Evolutionary conservation across 768 basidiomycete genomes (phyloP).

Genomic region (Dacryopinax spathularia): DNA sequence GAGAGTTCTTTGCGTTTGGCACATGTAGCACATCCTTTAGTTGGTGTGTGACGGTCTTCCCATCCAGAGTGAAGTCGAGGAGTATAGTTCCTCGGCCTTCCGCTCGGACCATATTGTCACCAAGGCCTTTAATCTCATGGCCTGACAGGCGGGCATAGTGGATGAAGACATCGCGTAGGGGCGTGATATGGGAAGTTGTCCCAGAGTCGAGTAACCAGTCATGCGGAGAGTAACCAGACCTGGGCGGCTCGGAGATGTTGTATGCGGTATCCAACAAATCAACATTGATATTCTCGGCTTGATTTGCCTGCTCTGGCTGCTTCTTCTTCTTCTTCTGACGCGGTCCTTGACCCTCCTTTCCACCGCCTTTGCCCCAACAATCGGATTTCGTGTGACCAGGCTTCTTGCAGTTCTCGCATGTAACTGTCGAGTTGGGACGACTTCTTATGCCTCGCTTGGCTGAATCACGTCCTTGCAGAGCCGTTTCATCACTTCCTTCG

Average conservation of each 20-base stretch:
- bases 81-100: not conserved
- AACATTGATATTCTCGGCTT: not conserved
- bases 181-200: not conserved
- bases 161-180: not conserved
- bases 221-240: not conserved
- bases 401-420: slow-evolving; percentile 5
- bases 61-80: not conserved
- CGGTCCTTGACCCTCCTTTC: slow-evolving; percentile 5
- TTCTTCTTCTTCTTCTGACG: not conserved
- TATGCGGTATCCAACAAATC: not conserved
- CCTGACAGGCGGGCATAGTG: not conserved
- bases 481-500: not conserved
- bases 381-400: slow-evolving; percentile 3
- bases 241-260: not conserved
- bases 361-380: slow-evolving; percentile 8
- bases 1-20: not conserved
- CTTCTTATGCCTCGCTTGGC: not conserved
- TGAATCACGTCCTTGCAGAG: not conserved
- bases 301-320: not conserved
- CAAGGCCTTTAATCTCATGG: slow-evolving; percentile 2
- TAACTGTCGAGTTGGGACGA: not conserved
- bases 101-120: not conserved
- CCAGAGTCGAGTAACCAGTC: not conserved
- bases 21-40: not conserved
- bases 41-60: slow-evolving; percentile 47